Conservation (phyloP, 441 rosid species). For the Pelargonium fulgidum region DNA sequence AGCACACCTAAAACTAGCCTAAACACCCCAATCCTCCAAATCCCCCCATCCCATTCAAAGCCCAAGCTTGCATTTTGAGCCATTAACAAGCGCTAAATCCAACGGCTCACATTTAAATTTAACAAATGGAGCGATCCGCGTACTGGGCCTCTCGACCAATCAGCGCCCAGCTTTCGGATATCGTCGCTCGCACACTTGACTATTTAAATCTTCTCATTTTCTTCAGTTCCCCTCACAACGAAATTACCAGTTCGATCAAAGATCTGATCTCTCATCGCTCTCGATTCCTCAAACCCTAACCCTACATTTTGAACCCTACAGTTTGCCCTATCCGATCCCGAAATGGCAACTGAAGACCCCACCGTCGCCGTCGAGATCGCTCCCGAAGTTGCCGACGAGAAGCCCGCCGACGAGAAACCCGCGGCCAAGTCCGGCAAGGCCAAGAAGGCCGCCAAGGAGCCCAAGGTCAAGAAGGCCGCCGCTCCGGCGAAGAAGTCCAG, state of each 20-base stretch:
- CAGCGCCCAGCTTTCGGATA: constrained; percentile 32
- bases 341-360: constrained; percentile 42
- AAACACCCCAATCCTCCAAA: constrained; percentile 17
- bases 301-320: background rate
- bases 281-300: background rate
- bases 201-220: constrained; percentile 49
- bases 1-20: constrained; percentile 54
- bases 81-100: constrained; percentile 49
- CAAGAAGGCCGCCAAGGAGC: constrained; percentile 42
- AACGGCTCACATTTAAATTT: constrained; percentile 59
- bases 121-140: constrained; percentile 41
- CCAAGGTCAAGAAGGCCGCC: constrained; percentile 52
- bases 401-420: constrained; percentile 29
- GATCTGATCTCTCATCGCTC: constrained; percentile 11
- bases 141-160: constrained; percentile 44
- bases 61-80: constrained; percentile 18
- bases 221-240: constrained; percentile 15
- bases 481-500: constrained; percentile 41
- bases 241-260: background rate
- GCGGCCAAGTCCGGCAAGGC: constrained; percentile 33
- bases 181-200: constrained; percentile 33
- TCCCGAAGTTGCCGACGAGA: constrained; percentile 29
- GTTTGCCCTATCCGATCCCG: background rate
- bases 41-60: constrained; percentile 17
- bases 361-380: constrained; percentile 23